phyloP scores from a whole-genome alignment of 768 basidiomycete species.

The Psilocybe cubensis region DNA sequence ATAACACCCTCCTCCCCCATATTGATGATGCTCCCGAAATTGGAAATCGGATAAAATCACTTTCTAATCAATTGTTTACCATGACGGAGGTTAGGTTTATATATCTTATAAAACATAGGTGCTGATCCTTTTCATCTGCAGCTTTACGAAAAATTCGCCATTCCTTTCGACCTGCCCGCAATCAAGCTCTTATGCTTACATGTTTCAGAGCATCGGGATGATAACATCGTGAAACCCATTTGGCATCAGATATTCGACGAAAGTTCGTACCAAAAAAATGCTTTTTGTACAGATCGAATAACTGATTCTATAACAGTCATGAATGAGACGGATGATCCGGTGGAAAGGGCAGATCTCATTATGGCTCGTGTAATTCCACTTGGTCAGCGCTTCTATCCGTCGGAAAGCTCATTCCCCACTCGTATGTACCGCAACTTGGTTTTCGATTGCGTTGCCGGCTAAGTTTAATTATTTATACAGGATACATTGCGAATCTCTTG shows the following conservation, averaged over 20 bases:
- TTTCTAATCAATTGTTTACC: conserved; percentile 66
- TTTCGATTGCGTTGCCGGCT: conserved; percentile 1
- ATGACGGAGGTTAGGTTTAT: conserved; percentile 76
- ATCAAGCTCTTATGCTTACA: conserved; percentile 91
- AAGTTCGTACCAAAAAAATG: conserved; percentile 47
- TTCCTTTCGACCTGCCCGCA: conserved; percentile 81
- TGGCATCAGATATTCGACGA: conserved; percentile 90
- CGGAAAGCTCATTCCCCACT: conserved; percentile 87
- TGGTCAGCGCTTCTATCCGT: conserved; percentile 88
- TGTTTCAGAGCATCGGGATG: conserved; percentile 91
- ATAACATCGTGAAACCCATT: conserved; percentile 76
- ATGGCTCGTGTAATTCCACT: conserved; percentile 68
- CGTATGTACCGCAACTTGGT: conserved; percentile 51
- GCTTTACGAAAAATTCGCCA: conserved; percentile 89
- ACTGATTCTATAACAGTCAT: conserved; percentile 42
- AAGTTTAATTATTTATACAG: conserved; percentile 42
- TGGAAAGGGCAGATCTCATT: conserved; percentile 62
- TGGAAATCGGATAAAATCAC: conserved; percentile 61
- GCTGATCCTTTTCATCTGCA: conserved; percentile 32
- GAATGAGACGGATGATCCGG: conserved; percentile 57
- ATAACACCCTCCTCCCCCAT: conserved; percentile 65
- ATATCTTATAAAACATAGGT: not conserved
- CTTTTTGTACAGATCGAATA: not conserved
- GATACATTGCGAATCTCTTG: conserved; percentile 73
- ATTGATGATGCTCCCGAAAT: conserved; percentile 63